Base-by-base conservation (phyloP, 2,329 filamentous ascomycete species). In the Exophiala sideris region DNA sequence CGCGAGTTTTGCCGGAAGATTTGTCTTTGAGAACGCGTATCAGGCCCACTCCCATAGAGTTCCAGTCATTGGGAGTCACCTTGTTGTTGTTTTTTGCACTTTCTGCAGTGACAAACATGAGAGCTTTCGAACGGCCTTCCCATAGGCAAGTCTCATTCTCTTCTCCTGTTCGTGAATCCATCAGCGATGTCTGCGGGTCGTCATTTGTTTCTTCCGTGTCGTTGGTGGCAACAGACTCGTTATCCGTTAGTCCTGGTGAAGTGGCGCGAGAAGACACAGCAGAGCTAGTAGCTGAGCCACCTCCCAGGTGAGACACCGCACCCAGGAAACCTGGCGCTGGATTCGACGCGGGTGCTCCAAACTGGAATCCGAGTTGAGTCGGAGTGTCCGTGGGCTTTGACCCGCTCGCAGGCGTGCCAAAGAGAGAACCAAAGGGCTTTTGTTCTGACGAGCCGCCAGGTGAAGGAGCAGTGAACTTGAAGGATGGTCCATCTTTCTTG, bases 11-110 rank as follows among this genome's bases (percentile, higher is more conserved):
- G 16, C 81, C 82, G 0, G 84, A 88, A 12, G 79, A 77, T 68
- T 88, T 87, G 73, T 92, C 80, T 70, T 87, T 86, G 57, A 95
- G 76, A 11, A 95, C 68, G 36, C 87, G 85, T 48, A 91, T 73
- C 9, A 82, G 79, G 0, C 90, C 90, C 6, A 89, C 75, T 41
- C 89, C 89, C 67, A 86, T 82, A 0, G 79, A 83, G 29, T 78
- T 74, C 88, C 88, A 95, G 1, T 71, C 72, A 64, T 78, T 78
- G 12, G 50, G 33, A 10, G 42, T 51, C 46, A 68, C 63, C 66
- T 73, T 73, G 48, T 71, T 73, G 7, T 29, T 29, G 38, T 70
- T 73, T 20, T 65, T 57, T 3, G 64, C 67, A 21, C 75, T 73
- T n/a, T 75, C 72, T 21, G 77, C 75, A 5, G 65, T 64, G 38